Percentiles rank a stretch among this genome's conserved stretches.
Conservation (phyloP, 805 yeast species). For the Kodamaea neixiangensis region DNA sequence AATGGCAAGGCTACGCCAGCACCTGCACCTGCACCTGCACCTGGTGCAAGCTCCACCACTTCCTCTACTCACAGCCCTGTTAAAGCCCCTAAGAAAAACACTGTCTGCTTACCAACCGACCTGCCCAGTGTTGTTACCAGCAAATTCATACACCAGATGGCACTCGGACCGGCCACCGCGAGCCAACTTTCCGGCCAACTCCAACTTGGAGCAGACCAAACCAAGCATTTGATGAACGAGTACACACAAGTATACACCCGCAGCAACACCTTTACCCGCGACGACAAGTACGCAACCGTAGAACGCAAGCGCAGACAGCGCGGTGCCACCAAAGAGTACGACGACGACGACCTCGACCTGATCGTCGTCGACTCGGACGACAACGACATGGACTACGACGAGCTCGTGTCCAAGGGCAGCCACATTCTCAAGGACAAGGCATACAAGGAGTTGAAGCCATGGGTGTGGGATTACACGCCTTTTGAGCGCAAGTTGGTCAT, state of each 20-base stretch:
- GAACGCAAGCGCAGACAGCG: slow-evolving; percentile 22
- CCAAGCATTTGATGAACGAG: slow-evolving; percentile 26
- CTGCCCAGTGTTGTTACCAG: slow-evolving; percentile 5
- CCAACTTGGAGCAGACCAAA: slow-evolving; percentile 19
- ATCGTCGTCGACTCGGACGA: slow-evolving; percentile 13
- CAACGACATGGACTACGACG: slow-evolving; percentile 10
- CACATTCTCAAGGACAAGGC: slow-evolving; percentile 41
- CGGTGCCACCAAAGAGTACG: slow-evolving; percentile 20
- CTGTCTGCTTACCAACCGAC: slow-evolving; percentile 2
- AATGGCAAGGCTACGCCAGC: background rate
- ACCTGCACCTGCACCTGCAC: slow-evolving; percentile 2
- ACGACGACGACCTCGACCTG: slow-evolving; percentile 12
- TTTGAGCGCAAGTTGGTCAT: slow-evolving; percentile 34
- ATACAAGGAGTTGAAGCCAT: slow-evolving; percentile 42
- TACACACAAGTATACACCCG: slow-evolving; percentile 31
- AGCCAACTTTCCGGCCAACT: slow-evolving; percentile 24
- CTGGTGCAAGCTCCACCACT: no score
- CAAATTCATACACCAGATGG: slow-evolving; percentile 46
- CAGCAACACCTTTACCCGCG: slow-evolving; percentile 31
- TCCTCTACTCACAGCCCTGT: background rate
- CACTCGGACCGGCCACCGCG: slow-evolving; percentile 48
- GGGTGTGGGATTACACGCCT: slow-evolving; percentile 36
- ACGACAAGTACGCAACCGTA: slow-evolving; percentile 27
- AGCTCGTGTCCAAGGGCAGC: slow-evolving; percentile 2
- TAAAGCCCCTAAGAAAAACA: background rate